Percentiles rank a stretch among this genome's conserved stretches.
Conservation (phyloP, 345 rosid species). For the Syzygium aqueum region DNA sequence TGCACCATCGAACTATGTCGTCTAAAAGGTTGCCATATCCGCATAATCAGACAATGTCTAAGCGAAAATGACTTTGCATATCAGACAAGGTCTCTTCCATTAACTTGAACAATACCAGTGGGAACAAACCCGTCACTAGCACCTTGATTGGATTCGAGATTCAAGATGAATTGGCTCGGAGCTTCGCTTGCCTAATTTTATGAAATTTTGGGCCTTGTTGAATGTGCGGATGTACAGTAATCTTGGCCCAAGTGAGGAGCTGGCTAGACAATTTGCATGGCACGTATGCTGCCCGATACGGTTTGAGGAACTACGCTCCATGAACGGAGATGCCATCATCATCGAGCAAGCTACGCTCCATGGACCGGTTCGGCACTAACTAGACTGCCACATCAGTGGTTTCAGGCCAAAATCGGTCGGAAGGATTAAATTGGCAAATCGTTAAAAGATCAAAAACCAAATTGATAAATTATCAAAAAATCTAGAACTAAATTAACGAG, state of each 20-base stretch:
- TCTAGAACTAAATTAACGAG: too few relatives aligned
- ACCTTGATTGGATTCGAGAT: neutral
- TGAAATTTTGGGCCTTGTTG: neutral
- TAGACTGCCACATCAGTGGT: too few relatives aligned
- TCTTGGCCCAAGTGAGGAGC: neutral
- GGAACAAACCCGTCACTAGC: neutral
- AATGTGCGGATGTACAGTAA: neutral
- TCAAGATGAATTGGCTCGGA: neutral
- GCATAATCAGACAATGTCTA: neutral
- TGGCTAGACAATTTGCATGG: neutral
- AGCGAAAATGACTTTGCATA: neutral
- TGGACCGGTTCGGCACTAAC: too few relatives aligned
- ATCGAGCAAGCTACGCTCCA: neutral
- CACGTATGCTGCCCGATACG: neutral
- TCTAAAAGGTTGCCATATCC: too few relatives aligned
- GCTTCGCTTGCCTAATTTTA: neutral
- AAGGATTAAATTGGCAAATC: accelerated
- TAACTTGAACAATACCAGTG: neutral
- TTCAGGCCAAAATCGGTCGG: accelerated
- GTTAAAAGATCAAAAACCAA: too few relatives aligned
- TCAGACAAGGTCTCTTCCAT: neutral
- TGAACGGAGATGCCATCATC: neutral
- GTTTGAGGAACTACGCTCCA: neutral
- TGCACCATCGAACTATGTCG: too few relatives aligned
- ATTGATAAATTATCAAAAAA: too few relatives aligned